Percentiles rank a stretch among this genome's conserved stretches.
Conservation (phyloP, 2,329 filamentous ascomycete species). For the Pestalotiopsis sp. region DNA sequence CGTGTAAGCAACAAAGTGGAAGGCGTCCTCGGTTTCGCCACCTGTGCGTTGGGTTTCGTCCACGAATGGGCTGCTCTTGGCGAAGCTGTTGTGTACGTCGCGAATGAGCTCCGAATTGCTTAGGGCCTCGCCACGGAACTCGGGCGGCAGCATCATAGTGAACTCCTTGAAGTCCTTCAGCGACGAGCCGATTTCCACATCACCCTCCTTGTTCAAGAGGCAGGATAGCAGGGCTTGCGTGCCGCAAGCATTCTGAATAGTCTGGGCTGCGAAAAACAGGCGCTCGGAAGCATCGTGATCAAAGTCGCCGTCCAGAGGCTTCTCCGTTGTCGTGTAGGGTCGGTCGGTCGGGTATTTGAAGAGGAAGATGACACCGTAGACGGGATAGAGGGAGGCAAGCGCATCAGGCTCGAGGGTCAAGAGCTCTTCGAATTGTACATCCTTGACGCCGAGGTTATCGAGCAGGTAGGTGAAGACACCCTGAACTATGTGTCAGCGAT, state of each 20-base stretch:
- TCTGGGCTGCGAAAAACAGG: constrained; percentile 94
- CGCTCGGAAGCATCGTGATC: constrained; percentile 73
- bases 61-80: constrained; percentile 83
- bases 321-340: constrained; percentile 58
- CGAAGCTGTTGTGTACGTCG: constrained; percentile 87
- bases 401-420: constrained; percentile 81
- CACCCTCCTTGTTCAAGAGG: constrained; percentile 74
- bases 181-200: constrained; percentile 71
- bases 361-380: constrained; percentile 97
- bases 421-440: constrained; percentile 96
- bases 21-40: constrained; percentile 83
- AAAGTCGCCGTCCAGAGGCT: constrained; percentile 79
- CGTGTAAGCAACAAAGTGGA: constrained; percentile 97
- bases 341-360: constrained; percentile 89
- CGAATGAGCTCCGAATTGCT: constrained; percentile 70
- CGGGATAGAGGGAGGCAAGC: constrained; percentile 70
- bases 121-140: constrained; percentile 64
- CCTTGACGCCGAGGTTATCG: constrained; percentile 85
- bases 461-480: constrained; percentile 98
- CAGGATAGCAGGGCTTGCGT: constrained; percentile 94
- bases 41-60: constrained; percentile 81
- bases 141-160: constrained; percentile 78
- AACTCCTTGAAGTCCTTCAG: constrained; percentile 85
- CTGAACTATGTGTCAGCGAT: constrained; percentile 44
- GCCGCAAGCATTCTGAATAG: constrained; percentile 97